Conservation (phyloP, 768 basidiomycete genomes). For the Psilocybe tampanensis region DNA sequence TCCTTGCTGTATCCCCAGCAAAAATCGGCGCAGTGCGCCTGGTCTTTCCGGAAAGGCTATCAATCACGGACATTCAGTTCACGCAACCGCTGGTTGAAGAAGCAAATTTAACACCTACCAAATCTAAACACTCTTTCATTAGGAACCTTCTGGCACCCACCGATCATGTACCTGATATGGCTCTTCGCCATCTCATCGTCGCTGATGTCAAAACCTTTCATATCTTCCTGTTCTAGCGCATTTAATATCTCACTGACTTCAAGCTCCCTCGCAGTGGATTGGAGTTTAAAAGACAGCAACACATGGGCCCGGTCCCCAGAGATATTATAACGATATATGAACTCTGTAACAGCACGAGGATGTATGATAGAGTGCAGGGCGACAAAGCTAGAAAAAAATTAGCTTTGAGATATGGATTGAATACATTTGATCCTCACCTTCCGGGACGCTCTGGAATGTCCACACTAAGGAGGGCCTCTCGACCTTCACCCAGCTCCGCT, state of each 20-base stretch:
- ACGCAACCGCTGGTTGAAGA: background rate
- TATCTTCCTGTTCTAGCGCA: conserved; percentile 64
- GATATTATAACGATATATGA: conserved; percentile 87
- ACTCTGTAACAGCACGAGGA: conserved; percentile 93
- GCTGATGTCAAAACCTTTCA: conserved; percentile 88
- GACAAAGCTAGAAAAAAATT: conserved; percentile 64
- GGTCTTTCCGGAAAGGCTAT: conserved; percentile 96
- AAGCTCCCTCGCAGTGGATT: conserved; percentile 53
- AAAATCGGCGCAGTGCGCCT: conserved; percentile 87
- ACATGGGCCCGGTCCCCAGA: conserved; percentile 77
- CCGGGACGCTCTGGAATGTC: conserved; percentile 93
- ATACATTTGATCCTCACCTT: conserved; percentile 55
- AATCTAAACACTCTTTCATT: conserved; percentile 93
- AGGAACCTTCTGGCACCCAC: conserved; percentile 74
- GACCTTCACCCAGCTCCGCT: conserved; percentile 94
- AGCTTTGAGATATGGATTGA: background rate
- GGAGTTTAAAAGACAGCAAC: conserved; percentile 88
- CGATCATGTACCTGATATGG: conserved; percentile 93
- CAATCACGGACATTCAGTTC: background rate
- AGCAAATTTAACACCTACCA: conserved; percentile 51
- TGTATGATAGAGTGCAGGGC: conserved; percentile 85
- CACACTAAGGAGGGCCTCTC: conserved; percentile 92
- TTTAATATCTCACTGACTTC: conserved; percentile 70
- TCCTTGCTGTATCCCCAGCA: conserved; percentile 75
- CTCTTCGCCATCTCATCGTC: conserved; percentile 96